Base-by-base conservation (phyloP, 495 filamentous ascomycete species). In the Cercophora scortea region DNA sequence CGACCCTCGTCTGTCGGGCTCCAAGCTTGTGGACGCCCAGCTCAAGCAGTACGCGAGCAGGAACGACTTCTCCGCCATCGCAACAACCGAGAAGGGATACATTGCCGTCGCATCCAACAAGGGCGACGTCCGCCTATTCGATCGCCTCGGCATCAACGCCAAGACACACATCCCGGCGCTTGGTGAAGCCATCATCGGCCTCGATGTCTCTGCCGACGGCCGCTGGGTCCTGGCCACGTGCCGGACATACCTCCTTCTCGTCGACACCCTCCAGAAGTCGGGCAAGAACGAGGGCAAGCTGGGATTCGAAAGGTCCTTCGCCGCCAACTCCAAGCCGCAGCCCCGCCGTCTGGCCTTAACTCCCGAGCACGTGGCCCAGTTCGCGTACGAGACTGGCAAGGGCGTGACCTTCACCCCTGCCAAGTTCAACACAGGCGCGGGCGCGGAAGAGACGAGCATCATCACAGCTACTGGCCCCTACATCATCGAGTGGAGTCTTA, bases 231-330 rank as follows among this genome's bases (percentile, higher is more conserved):
- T 98, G 13, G 94, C 85, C 17, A 98, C 93, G 0, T 96, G 93
- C 63, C 85, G 87, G 18, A 98, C 92, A 1, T 98, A 97, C 61
- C 80, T 98, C 8, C 82, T 98, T 6, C 86, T 98, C 59, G 86
- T 97, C 54, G 93, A 98, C 61, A 79, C 90, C 0, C 65, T 92
- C 38, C 94, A 98, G 61, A 89, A 94, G 61, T 80, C 85, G 0
- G 94, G 93, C 60, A 97, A 95, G 75, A 95, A 97, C 56, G 89
- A 90, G 59, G 94, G 94, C 61, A 96, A 97, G 70, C 86, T 98
- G 43, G 93, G 93, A 13, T 98, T 98, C 62, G 90, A 98, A 71
- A 90, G 86, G 58, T 77, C 90, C 0, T 98, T 98, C 57, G 86
- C 83, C 4, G 94, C 95, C 60, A 90, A 96, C 61, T 77, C 80